Conservation (phyloP, 805 yeast species). For the Pichia occidentalis region DNA sequence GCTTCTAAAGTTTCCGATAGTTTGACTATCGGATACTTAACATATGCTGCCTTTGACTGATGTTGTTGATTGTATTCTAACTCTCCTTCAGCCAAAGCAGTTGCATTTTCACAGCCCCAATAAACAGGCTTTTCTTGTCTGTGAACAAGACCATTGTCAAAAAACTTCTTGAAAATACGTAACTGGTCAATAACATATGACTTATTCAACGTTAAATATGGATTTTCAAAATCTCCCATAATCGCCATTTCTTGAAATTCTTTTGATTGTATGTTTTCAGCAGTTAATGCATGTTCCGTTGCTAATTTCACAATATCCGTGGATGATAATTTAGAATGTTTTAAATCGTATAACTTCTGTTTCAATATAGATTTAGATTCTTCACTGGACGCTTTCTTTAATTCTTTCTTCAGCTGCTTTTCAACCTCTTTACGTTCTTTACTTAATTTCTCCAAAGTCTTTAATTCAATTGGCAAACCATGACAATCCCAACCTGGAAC, state of each 20-base stretch:
- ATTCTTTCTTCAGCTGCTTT: constrained; percentile 25
- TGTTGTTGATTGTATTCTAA: constrained; percentile 77
- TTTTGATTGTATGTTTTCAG: constrained; percentile 56
- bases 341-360: constrained; percentile 13
- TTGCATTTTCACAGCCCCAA: constrained; percentile 92
- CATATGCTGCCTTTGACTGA: constrained; percentile 58
- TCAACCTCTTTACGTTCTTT: constrained; percentile 24
- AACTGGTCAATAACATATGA: constrained; percentile 73
- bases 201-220: constrained; percentile 67
- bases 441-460: constrained; percentile 52
- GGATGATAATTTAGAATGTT: constrained; percentile 29
- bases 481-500: constrained; percentile 99
- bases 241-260: constrained; percentile 69
- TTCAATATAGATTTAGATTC: constrained; percentile 11
- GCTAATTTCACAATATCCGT: constrained; percentile 64
- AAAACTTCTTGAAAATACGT: constrained; percentile 56
- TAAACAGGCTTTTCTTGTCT: constrained; percentile 92
- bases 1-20: constrained; percentile 20
- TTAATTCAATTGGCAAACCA: constrained; percentile 92
- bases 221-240: constrained; percentile 73
- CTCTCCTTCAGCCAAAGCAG: constrained; percentile 96
- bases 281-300: constrained; percentile 55
- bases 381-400: constrained; percentile 16
- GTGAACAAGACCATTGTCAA: constrained; percentile 60
- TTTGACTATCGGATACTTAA: constrained; percentile 52